A percentile compares a stretch with the other conserved stretches of the same genome.
These are phyloP conservation scores for Tolypocladium tundrense DNA, from an alignment of 2,329 filamentous ascomycete genomes.

Conservation along the genomic window DNA sequence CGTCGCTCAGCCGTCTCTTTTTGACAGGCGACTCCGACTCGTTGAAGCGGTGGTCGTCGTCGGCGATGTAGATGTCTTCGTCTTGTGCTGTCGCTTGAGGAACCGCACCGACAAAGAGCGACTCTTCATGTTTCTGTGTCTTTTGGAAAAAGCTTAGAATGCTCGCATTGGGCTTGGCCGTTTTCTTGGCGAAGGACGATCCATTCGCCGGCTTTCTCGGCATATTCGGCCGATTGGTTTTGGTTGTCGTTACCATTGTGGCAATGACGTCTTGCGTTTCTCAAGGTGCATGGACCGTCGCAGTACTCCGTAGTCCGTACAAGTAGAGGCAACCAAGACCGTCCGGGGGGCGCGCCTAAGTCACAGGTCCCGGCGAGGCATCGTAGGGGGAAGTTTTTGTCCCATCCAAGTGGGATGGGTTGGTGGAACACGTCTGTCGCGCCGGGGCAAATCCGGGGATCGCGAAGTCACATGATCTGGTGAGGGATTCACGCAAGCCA, in stretches of 20 bases:
- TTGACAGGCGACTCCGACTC: slow-evolving; percentile 22
- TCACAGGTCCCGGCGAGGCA: neutral
- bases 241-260: slow-evolving; percentile 24
- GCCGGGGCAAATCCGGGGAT: slow-evolving; percentile 8
- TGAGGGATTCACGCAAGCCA: neutral
- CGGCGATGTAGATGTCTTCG: slow-evolving; percentile 16
- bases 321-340: neutral
- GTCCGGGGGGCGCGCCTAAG: neutral
- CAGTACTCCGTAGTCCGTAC: no score
- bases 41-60: slow-evolving; percentile 18
- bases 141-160: slow-evolving; percentile 72
- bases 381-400: neutral
- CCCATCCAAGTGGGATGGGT: neutral
- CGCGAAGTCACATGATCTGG: slow-evolving; percentile 21
- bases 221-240: slow-evolving; percentile 18
- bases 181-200: slow-evolving; percentile 19
- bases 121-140: slow-evolving; percentile 46
- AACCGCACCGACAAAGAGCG: slow-evolving; percentile 40
- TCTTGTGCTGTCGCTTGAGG: slow-evolving; percentile 11
- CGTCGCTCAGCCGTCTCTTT: slow-evolving; percentile 17
- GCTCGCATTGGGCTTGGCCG: slow-evolving; percentile 45
- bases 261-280: neutral
- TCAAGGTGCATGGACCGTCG: neutral
- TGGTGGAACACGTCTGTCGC: slow-evolving; percentile 3
- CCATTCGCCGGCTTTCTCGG: slow-evolving; percentile 18